Percentiles rank a stretch among this genome's conserved stretches.
phyloP scores from a whole-genome alignment of 352 stramenopile genomes.

The Pythium chondricola region DNA sequence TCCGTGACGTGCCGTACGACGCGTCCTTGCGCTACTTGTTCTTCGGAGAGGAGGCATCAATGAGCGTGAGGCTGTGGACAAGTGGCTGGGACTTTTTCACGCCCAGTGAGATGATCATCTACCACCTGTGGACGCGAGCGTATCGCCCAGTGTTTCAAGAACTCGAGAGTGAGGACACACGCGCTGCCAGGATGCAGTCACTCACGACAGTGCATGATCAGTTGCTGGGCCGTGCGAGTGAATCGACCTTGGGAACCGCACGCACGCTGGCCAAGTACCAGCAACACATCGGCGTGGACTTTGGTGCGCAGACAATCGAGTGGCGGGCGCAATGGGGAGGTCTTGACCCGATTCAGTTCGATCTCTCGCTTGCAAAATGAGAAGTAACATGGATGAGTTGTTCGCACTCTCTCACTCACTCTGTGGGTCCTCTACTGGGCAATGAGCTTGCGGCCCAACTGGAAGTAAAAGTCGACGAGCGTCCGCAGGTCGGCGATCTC shows the following conservation, averaged over 20 bases:
- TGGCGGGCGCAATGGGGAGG: conserved; percentile 53
- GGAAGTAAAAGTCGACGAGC: conserved; percentile 68
- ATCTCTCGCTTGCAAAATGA: conserved; percentile 25
- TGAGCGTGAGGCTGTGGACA: conserved; percentile 89
- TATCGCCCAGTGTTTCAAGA: conserved; percentile 77
- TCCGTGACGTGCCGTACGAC: conserved; percentile 84
- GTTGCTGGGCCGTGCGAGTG: not conserved
- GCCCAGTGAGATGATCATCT: conserved; percentile 65
- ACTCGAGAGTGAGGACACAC: conserved; percentile 33
- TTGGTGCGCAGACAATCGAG: conserved; percentile 28
- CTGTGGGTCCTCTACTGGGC: too few species aligned
- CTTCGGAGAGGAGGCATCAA: conserved; percentile 91
- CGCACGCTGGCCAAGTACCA: conserved; percentile 45
- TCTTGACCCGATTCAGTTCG: conserved; percentile 56
- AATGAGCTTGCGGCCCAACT: conserved; percentile 60
- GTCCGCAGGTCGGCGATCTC: conserved; percentile 53
- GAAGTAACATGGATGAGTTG: not conserved
- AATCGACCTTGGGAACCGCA: conserved; percentile 21
- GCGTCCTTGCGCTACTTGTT: conserved; percentile 83
- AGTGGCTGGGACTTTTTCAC: conserved; percentile 89
- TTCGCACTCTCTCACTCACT: too few species aligned
- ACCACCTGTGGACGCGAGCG: conserved; percentile 88
- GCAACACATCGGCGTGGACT: conserved; percentile 45
- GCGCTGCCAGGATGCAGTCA: conserved; percentile 18
- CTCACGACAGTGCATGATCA: conserved; percentile 20